phyloP scores from a whole-genome alignment of 768 basidiomycete genomes.

The Boletus rufocinnamomeus region DNA sequence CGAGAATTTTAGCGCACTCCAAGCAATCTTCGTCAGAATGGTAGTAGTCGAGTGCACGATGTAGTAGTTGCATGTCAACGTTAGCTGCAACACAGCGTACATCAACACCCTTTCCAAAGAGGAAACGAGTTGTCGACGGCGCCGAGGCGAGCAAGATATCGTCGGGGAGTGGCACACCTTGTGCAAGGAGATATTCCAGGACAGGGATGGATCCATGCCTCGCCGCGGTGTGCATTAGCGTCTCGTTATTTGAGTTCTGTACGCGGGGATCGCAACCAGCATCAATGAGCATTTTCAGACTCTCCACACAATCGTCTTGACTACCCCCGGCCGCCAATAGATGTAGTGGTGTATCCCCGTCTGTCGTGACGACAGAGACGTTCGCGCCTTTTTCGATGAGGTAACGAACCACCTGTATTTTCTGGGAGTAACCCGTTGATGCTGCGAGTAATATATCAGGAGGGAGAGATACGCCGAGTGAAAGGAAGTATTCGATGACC shows the following conservation, averaged over 20 bases:
- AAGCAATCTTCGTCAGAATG: neutral
- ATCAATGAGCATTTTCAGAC: neutral
- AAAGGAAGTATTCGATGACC: neutral
- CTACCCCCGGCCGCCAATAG: fast-evolving
- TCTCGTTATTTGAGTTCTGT: neutral
- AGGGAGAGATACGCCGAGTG: neutral
- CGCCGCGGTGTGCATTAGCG: neutral
- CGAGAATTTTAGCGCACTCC: neutral
- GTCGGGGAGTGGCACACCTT: neutral
- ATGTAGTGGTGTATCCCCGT: neutral
- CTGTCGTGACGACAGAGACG: neutral
- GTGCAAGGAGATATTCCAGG: neutral
- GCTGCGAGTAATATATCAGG: neutral
- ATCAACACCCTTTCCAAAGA: neutral
- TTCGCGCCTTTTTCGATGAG: neutral
- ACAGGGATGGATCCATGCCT: neutral
- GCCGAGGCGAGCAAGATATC: neutral
- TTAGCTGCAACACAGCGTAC: neutral
- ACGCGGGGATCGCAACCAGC: slow-evolving; percentile 3
- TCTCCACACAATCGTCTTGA: neutral
- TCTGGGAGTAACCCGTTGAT: no score
- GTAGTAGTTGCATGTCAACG: neutral
- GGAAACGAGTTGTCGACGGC: no score
- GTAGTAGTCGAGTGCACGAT: neutral
- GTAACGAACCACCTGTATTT: neutral